phyloP scores from a whole-genome alignment of 179 eudicot species.

The Drosera spatulata region DNA sequence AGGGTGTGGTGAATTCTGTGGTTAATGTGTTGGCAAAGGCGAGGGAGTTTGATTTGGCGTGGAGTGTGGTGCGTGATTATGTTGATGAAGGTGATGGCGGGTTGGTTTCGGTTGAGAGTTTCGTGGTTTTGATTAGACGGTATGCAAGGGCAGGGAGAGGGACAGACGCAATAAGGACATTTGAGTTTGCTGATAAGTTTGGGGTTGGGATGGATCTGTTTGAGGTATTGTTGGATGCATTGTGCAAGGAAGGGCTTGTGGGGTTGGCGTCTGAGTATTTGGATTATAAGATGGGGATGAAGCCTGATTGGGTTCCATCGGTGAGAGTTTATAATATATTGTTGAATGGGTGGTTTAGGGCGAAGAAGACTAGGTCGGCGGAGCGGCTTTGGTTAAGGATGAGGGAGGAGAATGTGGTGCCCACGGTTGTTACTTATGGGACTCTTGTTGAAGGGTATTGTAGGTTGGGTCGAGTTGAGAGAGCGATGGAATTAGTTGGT shows the following conservation, averaged over 20 bases:
- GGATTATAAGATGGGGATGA: slow-evolving; percentile 18
- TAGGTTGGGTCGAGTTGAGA: slow-evolving; percentile 39
- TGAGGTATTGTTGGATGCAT: slow-evolving; percentile 43
- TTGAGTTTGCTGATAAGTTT: slow-evolving; percentile 31
- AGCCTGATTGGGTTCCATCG: slow-evolving; percentile 42
- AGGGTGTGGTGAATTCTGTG: slow-evolving; percentile 41
- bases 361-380: slow-evolving; percentile 28
- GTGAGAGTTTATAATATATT: slow-evolving; percentile 41
- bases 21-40: slow-evolving; percentile 45
- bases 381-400: slow-evolving; percentile 41
- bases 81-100: slow-evolving; percentile 21
- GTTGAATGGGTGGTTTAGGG: slow-evolving; percentile 52
- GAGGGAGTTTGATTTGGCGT: slow-evolving; percentile 46
- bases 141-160: slow-evolving; percentile 52
- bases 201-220: slow-evolving; percentile 23
- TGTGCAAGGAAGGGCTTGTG: slow-evolving; percentile 63
- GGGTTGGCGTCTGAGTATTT: slow-evolving; percentile 38
- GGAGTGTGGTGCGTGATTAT: slow-evolving; percentile 32
- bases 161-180: slow-evolving; percentile 30
- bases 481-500: slow-evolving; percentile 42
- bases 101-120: slow-evolving; percentile 27
- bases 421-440: slow-evolving; percentile 49
- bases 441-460: slow-evolving; percentile 59
- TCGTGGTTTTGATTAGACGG: slow-evolving; percentile 47
- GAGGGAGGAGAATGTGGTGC: slow-evolving; percentile 33